Base-by-base conservation (phyloP, 1,284 basidiomycete species). In the Fistulinella staudtii region DNA sequence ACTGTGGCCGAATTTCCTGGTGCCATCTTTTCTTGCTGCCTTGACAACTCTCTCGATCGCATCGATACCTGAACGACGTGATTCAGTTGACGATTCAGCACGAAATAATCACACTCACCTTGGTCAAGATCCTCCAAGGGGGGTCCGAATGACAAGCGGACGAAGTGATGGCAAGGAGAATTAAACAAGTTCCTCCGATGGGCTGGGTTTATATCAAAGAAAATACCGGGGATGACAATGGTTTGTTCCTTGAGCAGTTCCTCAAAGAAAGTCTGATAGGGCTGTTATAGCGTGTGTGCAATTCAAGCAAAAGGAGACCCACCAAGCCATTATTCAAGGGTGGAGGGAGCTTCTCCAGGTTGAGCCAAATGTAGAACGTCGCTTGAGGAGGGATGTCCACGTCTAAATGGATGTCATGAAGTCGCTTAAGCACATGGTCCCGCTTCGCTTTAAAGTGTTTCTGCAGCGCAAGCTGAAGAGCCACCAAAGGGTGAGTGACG, bases 311-410 rank as follows among this genome's bases (percentile, higher is more conserved):
- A 24, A 27, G 11, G 22, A 13, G 29, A 72, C 79, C 8, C 47
- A 87, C 85, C 56, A 96, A 69, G 17, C 93, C 93, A 54, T 89
- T 90, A 70, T 93, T 91, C 34, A 96, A 66, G 6, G 92, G 93
- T 6, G 77, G 55, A 8, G 89, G 86, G 24, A 95, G 75, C 39
- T 71, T 72, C 54, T 83, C 81, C 18, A 97, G 73, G 67, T 90
- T 87, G 42, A 94, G 77, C 91, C 93, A 96, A 63, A 95, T 84
- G 66, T 93, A 92, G 67, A 93, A 93, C 8, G 90, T 92, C 49
- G 82, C 84, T 36, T 69, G 73, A 13, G 85, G 91, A 34, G 83
- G 85, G 47, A 89, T 70, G 27, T 77, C 72, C 36, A 94, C 88
- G 44, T 85, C 80, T 13, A 95, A 72, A 24, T 82, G 84, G 54